Evolutionary conservation across 1,284 basidiomycete species (phyloP), one percentile per base, ranked within the genome.

Genomic region (Lentinula novae-zelandiae): DNA sequence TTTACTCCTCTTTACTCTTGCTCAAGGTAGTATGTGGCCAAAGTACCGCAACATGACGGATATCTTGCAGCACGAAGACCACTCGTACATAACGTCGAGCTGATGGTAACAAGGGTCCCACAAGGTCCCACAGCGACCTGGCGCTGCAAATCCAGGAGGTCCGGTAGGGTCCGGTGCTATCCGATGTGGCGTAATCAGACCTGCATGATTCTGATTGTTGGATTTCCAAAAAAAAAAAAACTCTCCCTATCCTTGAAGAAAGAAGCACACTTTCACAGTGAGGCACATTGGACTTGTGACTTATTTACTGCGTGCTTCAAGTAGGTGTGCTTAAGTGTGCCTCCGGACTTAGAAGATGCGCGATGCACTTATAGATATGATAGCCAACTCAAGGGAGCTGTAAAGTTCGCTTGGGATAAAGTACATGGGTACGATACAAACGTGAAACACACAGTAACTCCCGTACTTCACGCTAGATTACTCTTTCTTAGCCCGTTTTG

Each of bases 401-500:
- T 4, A 9, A 50, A 15, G 49, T 31, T 50, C 13, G 15, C 15
- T 15, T 50, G 22, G 20, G 20, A 50, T 50, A 34, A 38, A 17
- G 51, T 53, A 38, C 34, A 34, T 10, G 27, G 33, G 36, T 56
- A 56, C 54, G 42, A 56, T 56, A 46, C 39, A 56, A 39, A 34
- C 10, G 27, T 56, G 42, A 44, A 56, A 56, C 31, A 56, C 22
- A 27, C 20, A 39, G 36, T n/a, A n/a, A 20, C n/a, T 22, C 44
- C 17, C 17, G 12, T 9, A 46, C 9, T 46, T 46, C 22, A 10
- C 51, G 3, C 13, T 15, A 27, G 9, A 8, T 27, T n/a, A 46
- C 42, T 54, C 54, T 44, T 65, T 64, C 60, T 61, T 64, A 44
- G 53, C 60, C 58, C 34, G 39, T 38, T 63, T 65, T 6, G 38